A percentile compares a stretch with the other conserved stretches of the same genome.
These are phyloP conservation scores for Kwoniella dendrophila DNA, from an alignment of 768 basidiomycete species.

Conservation along the genomic window DNA sequence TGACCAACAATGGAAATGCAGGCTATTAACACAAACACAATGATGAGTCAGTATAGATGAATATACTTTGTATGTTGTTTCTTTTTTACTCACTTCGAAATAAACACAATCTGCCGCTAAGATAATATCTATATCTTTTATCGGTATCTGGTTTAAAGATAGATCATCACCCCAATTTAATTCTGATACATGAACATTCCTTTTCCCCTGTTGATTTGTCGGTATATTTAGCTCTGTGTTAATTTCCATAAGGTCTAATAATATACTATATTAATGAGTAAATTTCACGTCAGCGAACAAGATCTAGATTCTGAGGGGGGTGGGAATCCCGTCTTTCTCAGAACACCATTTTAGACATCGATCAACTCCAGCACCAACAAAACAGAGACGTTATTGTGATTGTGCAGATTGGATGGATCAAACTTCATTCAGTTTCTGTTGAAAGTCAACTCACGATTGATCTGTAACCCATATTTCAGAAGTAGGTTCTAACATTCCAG, in stretches of 20 bases:
- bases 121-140: constrained; percentile 65
- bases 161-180: constrained; percentile 78
- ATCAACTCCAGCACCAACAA: background rate
- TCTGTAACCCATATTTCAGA: constrained; percentile 78
- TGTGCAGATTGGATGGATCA: background rate
- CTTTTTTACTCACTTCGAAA: constrained; percentile 63
- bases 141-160: constrained; percentile 60
- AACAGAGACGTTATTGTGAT: background rate
- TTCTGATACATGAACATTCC: constrained; percentile 65
- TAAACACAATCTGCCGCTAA: constrained; percentile 95
- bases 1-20: constrained; percentile 80
- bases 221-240: constrained; percentile 71
- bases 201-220: background rate
- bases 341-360: background rate
- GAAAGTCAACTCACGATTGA: constrained; percentile 71
- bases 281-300: no score
- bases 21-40: constrained; percentile 57
- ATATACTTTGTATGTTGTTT: background rate
- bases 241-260: constrained; percentile 74
- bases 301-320: no score
- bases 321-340: no score
- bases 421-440: background rate
- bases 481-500: constrained; percentile 66
- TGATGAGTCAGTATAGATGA: background rate
- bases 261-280: constrained; percentile 60